Evolutionary conservation across 345 rosid genomes (phyloP).

Genomic region (Gossypium longicalyx): DNA sequence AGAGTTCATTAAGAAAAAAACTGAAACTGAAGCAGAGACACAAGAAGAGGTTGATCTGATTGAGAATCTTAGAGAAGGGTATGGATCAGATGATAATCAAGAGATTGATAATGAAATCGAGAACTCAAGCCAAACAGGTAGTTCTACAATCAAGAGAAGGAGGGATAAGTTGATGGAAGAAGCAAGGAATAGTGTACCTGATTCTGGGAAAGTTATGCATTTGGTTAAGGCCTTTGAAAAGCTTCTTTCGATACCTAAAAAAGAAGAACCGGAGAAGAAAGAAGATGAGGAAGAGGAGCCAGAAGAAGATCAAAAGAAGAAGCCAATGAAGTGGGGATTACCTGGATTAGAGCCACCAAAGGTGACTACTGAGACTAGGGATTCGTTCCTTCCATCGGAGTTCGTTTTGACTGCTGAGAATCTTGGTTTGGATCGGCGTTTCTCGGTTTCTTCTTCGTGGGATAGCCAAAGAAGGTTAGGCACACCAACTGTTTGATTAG

Average conservation of each 20-base stretch:
- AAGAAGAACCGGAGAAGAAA: constrained; percentile 27
- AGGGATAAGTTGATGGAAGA: constrained; percentile 68
- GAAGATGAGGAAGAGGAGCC: constrained; percentile 30
- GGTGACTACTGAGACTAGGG: constrained; percentile 18
- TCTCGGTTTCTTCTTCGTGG: constrained; percentile 55
- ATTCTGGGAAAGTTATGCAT: constrained; percentile 70
- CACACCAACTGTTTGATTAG: constrained; percentile 3
- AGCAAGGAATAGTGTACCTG: constrained; percentile 61
- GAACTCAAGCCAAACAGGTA: constrained; percentile 20
- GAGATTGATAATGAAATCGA: constrained; percentile 22
- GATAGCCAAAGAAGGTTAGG: constrained; percentile 58
- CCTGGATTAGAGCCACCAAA: constrained; percentile 62
- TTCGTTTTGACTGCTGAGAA: constrained; percentile 50
- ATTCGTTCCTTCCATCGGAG: constrained; percentile 39
- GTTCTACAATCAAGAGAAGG: constrained; percentile 63
- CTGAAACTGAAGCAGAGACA: constrained; percentile 25
- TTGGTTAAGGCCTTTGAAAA: constrained; percentile 77
- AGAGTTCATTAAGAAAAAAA: constrained; percentile 52
- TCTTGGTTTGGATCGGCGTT: constrained; percentile 46
- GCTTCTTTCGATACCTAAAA: constrained; percentile 39
- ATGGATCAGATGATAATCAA: constrained; percentile 16
- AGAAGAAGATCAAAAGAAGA: constrained; percentile 28
- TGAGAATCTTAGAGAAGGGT: constrained; percentile 22
- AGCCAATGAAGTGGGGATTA: constrained; percentile 60
- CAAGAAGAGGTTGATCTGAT: constrained; percentile 24